A percentile compares a stretch with the other conserved stretches of the same genome.
Evolutionary conservation across 1,284 basidiomycete genomes (phyloP).

Genomic region (Mycena sp.): DNA sequence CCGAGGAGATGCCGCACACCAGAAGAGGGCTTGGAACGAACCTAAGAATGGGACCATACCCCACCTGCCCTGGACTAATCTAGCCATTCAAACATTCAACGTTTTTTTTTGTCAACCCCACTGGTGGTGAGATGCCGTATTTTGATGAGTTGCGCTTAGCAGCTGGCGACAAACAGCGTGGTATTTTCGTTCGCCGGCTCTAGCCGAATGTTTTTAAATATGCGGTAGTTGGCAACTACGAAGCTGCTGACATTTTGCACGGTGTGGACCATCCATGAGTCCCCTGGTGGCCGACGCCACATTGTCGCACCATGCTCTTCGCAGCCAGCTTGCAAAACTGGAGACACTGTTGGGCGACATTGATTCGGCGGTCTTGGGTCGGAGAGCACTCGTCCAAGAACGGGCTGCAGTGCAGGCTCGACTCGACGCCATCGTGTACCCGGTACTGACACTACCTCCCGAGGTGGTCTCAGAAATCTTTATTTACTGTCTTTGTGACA

Average conservation of each 20-base stretch:
- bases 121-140: not conserved
- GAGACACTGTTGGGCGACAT: not conserved
- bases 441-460: slow-evolving; percentile 3
- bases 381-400: not conserved
- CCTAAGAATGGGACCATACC: too few relatives aligned
- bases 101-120: too few relatives aligned
- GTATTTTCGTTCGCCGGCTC: not conserved
- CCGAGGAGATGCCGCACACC: too few relatives aligned
- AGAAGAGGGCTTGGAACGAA: too few relatives aligned
- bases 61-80: too few relatives aligned
- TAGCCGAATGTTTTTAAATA: not conserved
- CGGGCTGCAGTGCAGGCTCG: not conserved
- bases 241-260: not conserved
- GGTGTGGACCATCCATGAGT: not conserved
- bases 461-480: slow-evolving; percentile 15
- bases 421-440: slow-evolving; percentile 5
- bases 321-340: not conserved
- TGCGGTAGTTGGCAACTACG: not conserved
- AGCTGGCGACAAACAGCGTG: not conserved
- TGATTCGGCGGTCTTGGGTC: slow-evolving; percentile 1
- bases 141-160: not conserved
- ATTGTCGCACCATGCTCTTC: not conserved
- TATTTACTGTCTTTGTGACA: not conserved
- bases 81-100: too few relatives aligned
- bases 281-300: not conserved